Evolutionary conservation across 2,329 filamentous ascomycete species (phyloP), one percentile per base, ranked within the genome.

Genomic region (Ophiostoma ulmi): DNA sequence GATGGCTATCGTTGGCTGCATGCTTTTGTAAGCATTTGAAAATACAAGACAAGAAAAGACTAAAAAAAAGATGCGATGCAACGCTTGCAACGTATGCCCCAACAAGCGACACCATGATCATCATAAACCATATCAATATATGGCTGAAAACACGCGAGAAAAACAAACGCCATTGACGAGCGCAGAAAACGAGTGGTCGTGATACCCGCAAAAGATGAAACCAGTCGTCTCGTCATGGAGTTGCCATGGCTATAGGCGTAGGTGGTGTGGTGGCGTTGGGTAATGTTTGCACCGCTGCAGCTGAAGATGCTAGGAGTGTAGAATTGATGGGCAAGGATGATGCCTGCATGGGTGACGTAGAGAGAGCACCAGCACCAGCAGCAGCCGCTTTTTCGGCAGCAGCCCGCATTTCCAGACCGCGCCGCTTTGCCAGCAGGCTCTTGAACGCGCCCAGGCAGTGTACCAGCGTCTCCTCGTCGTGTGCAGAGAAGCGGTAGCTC

Each of bases 401-500:
- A 5, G 77, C 81, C 70, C 83, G 83, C n/a, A 83, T 83, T 75
- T 87, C 84, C 4, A 87, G 77, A 72, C 91, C 90, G 74, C 86
- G 87, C 70, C 91, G 83, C 81, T 89, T 93, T 55, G 88, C 86
- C 58, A 95, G 81, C 71, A 94, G 81, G 78, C 93, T 97, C 82
- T 98, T 98, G 81, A 97, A 89, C 0, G 93, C 92, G 2, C 94
- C 95, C 0, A 99, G 84, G 81, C 93, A 97, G 74, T 90, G 90
- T 55, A 94, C 89, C 71, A 98, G 82, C 1, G 86, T 84, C 76
- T 97, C 93, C 78, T 99, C 95, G 76, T 92, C 89, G 26, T 87
- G 83, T 0, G 93, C 88, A 77, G 90, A 92, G 74, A 95, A 91
- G 39, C 90, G 87, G 75, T 90, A 92, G 70, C 87, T 91, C 80